Conservation (phyloP, 2,329 filamentous ascomycete species). For the Botrytis galanthina region DNA sequence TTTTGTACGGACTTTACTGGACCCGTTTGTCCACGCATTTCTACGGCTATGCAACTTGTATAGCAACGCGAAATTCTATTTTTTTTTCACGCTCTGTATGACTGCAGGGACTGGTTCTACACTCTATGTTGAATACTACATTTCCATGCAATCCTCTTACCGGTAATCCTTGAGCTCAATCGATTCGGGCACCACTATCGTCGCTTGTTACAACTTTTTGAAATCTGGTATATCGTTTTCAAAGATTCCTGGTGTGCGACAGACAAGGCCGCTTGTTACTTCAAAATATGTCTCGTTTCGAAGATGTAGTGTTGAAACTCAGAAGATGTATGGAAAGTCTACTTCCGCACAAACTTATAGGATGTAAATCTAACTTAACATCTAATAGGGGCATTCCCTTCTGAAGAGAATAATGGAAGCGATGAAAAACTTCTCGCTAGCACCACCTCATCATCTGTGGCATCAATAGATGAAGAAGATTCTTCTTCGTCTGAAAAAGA, state of each 20-base stretch:
- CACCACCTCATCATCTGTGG: not conserved
- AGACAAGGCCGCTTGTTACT: not conserved
- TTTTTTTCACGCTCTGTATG: not conserved
- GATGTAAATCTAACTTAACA: not conserved
- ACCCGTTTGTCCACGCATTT: not conserved
- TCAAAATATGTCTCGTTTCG: not conserved
- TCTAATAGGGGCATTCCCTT: not conserved
- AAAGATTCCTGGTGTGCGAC: not conserved
- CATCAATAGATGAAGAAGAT: not conserved
- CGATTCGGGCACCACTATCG: not conserved
- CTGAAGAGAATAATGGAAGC: not conserved
- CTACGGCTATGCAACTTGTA: not conserved
- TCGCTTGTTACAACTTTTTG: rapidly evolving
- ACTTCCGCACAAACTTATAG: not conserved
- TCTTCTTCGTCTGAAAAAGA: not conserved
- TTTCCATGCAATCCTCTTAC: not conserved
- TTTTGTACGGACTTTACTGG: not conserved
- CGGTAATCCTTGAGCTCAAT: not conserved
- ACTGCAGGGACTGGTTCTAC: not conserved
- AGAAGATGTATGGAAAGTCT: not conserved
- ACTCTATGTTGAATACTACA: not conserved
- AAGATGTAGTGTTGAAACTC: not conserved
- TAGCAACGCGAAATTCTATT: not conserved
- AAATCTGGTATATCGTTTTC: not conserved
- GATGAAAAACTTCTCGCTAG: not conserved